Conservation (phyloP, 306 rosid species). For the Acmispon strigosus region DNA sequence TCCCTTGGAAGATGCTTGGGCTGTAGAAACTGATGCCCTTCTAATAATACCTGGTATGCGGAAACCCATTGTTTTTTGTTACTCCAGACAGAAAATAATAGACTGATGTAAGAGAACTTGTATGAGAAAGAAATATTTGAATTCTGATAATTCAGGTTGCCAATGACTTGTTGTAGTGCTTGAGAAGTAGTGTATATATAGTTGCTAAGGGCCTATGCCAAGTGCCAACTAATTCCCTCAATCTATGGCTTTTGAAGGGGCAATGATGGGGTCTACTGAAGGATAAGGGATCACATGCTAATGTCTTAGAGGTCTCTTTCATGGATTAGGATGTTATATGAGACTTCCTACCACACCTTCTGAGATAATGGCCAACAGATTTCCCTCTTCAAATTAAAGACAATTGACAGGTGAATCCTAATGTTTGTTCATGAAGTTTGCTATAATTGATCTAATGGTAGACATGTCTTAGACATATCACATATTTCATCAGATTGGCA, state of each 20-base stretch:
- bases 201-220: background rate
- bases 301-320: constrained; percentile 16
- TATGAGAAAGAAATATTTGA: background rate
- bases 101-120: background rate
- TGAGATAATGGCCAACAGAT: background rate
- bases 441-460: background rate
- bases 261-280: background rate
- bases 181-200: constrained; percentile 20
- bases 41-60: constrained; percentile 15
- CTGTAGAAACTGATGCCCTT: background rate
- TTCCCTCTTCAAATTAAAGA: constrained; percentile 1
- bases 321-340: background rate
- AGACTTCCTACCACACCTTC: background rate
- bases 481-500: background rate
- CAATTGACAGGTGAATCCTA: background rate
- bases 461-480: constrained; percentile 20
- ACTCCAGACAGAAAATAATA: background rate
- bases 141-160: background rate
- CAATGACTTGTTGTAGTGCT: constrained; percentile 5
- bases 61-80: constrained; percentile 16
- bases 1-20: background rate
- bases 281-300: constrained; percentile 15
- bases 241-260: background rate
- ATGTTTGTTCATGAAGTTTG: background rate
- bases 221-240: background rate